phyloP scores from a whole-genome alignment of 805 yeast genomes.

The Candida sakaeoensis region DNA sequence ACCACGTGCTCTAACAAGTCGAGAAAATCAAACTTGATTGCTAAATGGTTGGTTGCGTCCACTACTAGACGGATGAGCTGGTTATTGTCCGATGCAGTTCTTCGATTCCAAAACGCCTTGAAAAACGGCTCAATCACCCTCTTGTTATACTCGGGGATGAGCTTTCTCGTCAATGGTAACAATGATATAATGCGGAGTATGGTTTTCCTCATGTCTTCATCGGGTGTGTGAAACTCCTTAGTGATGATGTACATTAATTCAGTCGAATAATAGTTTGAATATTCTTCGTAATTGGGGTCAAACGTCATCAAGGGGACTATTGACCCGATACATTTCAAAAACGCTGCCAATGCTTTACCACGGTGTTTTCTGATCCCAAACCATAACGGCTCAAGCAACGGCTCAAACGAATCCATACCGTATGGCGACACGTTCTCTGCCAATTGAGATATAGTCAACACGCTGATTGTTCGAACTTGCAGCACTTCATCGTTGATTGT shows the following conservation, averaged over 20 bases:
- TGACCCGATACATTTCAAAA: constrained; percentile 71
- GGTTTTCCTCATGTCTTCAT: constrained; percentile 60
- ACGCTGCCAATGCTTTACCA: constrained; percentile 74
- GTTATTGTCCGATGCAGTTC: constrained; percentile 63
- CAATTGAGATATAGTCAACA: constrained; percentile 64
- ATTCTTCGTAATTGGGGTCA: constrained; percentile 52
- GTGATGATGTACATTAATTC: constrained; percentile 66
- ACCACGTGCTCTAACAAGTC: constrained; percentile 57
- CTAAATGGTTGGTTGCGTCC: constrained; percentile 65
- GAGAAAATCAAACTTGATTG: constrained; percentile 64
- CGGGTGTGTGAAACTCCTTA: constrained; percentile 76
- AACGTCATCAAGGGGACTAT: constrained; percentile 80
- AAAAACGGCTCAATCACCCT: constrained; percentile 62
- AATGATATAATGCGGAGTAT: constrained; percentile 66
- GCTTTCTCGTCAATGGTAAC: constrained; percentile 58
- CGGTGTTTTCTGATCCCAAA: constrained; percentile 70
- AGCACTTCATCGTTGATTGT: constrained; percentile 65
- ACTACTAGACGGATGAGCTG: constrained; percentile 58
- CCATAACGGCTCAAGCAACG: constrained; percentile 74
- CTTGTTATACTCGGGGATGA: constrained; percentile 46
- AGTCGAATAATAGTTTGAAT: constrained; percentile 70
- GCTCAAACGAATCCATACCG: constrained; percentile 86
- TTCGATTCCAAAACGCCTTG: constrained; percentile 73
- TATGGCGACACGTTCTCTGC: constrained; percentile 84
- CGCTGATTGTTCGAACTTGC: constrained; percentile 66